Evolutionary conservation across 371 early-diverging fungal genomes (phyloP).

Genomic region (Mucor racemosus): DNA sequence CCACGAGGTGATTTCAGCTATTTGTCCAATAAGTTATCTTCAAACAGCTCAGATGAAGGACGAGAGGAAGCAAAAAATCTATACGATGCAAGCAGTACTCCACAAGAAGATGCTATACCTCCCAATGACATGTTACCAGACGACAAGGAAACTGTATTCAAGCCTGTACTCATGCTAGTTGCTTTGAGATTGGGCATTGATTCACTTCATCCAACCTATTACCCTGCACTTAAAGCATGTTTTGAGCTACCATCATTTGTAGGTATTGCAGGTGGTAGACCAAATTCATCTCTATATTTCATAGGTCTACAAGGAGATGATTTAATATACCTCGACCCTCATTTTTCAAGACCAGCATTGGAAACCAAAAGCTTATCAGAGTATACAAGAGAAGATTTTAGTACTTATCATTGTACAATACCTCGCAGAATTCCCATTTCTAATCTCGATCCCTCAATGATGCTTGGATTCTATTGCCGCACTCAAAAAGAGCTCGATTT

Average conservation of each 20-base stretch:
- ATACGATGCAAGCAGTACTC: slow-evolving; percentile 31
- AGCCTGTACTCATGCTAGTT: slow-evolving; percentile 81
- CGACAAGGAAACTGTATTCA: slow-evolving; percentile 36
- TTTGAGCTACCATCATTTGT: slow-evolving; percentile 81
- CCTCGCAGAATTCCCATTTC: slow-evolving; percentile 76
- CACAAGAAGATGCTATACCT: background rate
- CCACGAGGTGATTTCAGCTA: slow-evolving; percentile 45
- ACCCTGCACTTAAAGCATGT: slow-evolving; percentile 73
- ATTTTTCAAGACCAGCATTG: slow-evolving; percentile 77
- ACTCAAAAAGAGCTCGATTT: slow-evolving; percentile 66
- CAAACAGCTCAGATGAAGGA: slow-evolving; percentile 13
- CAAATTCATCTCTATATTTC: slow-evolving; percentile 93
- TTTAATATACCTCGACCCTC: slow-evolving; percentile 94
- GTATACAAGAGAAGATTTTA: slow-evolving; percentile 70
- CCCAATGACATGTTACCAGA: background rate
- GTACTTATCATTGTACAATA: slow-evolving; percentile 81
- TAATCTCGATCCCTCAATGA: slow-evolving; percentile 91
- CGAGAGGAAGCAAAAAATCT: slow-evolving; percentile 39
- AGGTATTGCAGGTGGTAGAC: slow-evolving; percentile 94
- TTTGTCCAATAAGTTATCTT: slow-evolving; percentile 7
- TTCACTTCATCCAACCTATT: slow-evolving; percentile 83
- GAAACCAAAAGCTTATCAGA: slow-evolving; percentile 56
- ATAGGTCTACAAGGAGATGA: slow-evolving; percentile 84
- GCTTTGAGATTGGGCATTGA: slow-evolving; percentile 91
- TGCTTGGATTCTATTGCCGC: slow-evolving; percentile 87